Percentiles rank a stretch among this genome's conserved stretches.
phyloP scores from a whole-genome alignment of 805 yeast species.

The Diddensiella transvaalensis region DNA sequence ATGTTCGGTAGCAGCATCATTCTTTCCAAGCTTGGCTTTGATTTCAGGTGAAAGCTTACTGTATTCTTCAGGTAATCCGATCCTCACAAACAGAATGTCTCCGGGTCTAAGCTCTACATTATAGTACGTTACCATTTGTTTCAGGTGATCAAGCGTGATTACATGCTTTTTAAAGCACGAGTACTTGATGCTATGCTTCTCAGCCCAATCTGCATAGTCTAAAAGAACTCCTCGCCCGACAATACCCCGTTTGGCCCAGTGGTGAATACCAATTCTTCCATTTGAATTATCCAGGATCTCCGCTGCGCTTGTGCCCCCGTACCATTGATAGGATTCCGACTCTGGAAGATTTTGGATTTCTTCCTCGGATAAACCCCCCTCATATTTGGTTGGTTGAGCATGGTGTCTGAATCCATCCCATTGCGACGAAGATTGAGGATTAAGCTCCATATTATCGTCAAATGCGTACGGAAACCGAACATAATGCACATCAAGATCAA shows the following conservation, averaged over 20 bases:
- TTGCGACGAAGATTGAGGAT: slow-evolving; percentile 34
- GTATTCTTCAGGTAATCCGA: slow-evolving; percentile 33
- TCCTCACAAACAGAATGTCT: slow-evolving; percentile 32
- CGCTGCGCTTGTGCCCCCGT: slow-evolving; percentile 16
- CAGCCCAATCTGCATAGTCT: slow-evolving; percentile 33
- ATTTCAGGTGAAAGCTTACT: slow-evolving; percentile 14
- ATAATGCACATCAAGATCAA: slow-evolving; percentile 2
- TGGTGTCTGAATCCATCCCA: slow-evolving; percentile 36
- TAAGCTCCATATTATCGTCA: slow-evolving; percentile 31
- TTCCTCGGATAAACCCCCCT: slow-evolving; percentile 3
- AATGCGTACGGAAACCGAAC: slow-evolving; percentile 10
- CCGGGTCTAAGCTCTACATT: slow-evolving; percentile 30
- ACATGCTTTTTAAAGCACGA: slow-evolving; percentile 27
- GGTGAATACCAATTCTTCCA: slow-evolving; percentile 21
- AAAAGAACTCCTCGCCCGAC: slow-evolving; percentile 35
- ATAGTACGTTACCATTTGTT: slow-evolving; percentile 24
- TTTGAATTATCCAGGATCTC: slow-evolving; percentile 22
- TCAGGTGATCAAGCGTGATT: slow-evolving; percentile 26
- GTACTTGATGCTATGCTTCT: slow-evolving; percentile 27
- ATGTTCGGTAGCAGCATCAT: slow-evolving; percentile 14
- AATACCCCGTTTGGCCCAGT: slow-evolving; percentile 32
- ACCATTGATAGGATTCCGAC: slow-evolving; percentile 23
- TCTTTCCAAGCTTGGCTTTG: slow-evolving; percentile 10
- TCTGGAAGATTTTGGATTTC: slow-evolving; percentile 19
- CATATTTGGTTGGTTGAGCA: slow-evolving; percentile 20